These are phyloP conservation scores for Diaporthe eres DNA, from an alignment of 2,329 filamentous ascomycete species.

Conservation along the genomic window DNA sequence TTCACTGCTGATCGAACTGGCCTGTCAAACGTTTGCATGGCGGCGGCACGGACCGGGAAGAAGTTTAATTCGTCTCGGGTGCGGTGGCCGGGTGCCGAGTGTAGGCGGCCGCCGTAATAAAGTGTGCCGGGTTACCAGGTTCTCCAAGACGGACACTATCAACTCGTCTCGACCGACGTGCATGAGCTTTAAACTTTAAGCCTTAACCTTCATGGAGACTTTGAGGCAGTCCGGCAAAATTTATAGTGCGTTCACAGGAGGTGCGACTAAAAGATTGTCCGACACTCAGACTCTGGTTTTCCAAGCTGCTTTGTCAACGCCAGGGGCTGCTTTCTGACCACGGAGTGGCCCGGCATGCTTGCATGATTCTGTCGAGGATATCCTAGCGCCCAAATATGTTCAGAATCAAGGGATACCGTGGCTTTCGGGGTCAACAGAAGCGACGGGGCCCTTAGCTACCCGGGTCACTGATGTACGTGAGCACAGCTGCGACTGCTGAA, in stretches of 20 bases:
- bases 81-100: conserved; percentile 1
- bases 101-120: background rate
- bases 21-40: background rate
- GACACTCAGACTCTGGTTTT: background rate
- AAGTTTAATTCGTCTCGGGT: background rate
- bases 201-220: background rate
- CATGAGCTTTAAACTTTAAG: background rate
- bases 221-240: rapidly evolving
- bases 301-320: background rate
- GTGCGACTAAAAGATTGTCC: background rate
- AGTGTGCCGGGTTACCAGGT: background rate
- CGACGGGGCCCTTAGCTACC: background rate
- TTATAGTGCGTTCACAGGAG: background rate
- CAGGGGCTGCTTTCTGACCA: too few species aligned
- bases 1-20: background rate
- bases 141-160: background rate
- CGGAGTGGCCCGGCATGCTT: too few species aligned
- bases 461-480: background rate
- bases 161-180: background rate
- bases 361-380: background rate
- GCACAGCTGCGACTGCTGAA: background rate
- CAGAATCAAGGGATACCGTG: background rate
- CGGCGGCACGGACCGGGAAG: background rate
- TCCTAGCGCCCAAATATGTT: background rate
- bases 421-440: too few species aligned